Percentiles rank a stretch among this genome's conserved stretches.
phyloP scores from a whole-genome alignment of 106 monocot species.

The Platanthera zijinensis region DNA sequence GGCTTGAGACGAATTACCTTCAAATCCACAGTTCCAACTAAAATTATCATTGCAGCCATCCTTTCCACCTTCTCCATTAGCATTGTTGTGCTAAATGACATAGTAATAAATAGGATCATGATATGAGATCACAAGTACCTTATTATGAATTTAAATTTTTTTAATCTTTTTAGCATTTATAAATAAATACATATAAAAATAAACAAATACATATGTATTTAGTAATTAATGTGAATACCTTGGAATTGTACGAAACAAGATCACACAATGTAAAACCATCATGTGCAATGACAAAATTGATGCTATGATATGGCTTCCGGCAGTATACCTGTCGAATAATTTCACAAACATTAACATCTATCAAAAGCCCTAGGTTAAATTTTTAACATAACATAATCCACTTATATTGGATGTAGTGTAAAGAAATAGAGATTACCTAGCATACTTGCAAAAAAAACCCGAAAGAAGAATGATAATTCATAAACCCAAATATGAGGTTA shows the following conservation, averaged over 20 bases:
- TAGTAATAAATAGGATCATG: not conserved
- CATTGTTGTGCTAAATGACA: constrained; percentile 72
- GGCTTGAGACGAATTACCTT: constrained; percentile 43
- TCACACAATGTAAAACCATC: constrained; percentile 96
- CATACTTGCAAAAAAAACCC: not conserved
- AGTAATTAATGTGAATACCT: constrained; percentile 36
- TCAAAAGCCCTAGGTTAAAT: not conserved
- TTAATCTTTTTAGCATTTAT: not conserved
- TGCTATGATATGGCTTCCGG: constrained; percentile 78
- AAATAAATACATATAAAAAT: not conserved
- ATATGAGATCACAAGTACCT: not conserved
- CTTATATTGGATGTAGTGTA: not conserved
- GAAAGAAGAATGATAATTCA: not conserved
- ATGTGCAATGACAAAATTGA: constrained; percentile 96
- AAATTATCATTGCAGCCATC: constrained; percentile 97
- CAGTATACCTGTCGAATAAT: constrained; percentile 60
- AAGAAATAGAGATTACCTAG: not conserved
- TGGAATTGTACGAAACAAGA: constrained; percentile 89
- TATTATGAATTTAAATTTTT: not conserved
- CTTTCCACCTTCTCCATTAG: constrained; percentile 84
- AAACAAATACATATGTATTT: not conserved
- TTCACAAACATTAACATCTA: not conserved
- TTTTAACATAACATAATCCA: constrained; percentile 2
- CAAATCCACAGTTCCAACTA: constrained; percentile 99
- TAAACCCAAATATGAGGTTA: not conserved